Evolutionary conservation across 352 stramenopile genomes (phyloP), one percentile per base, ranked within the genome.

Genomic region (Pythium coloratum): DNA sequence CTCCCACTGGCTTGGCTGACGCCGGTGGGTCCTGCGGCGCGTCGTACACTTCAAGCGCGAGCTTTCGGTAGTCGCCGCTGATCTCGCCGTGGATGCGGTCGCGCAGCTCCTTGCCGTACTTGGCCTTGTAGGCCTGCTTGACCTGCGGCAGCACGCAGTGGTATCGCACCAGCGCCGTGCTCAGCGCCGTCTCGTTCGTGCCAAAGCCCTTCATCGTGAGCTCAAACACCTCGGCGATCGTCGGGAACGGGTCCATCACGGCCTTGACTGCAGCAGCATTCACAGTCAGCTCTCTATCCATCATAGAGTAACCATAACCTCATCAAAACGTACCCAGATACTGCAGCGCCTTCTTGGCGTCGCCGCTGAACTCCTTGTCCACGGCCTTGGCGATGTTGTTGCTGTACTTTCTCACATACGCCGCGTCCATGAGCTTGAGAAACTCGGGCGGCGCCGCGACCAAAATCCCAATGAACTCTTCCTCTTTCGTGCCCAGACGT

Each of bases 291-390:
- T 24, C 20, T 24, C 20, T 24, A 24, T 24, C 20, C 20, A 24
- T 24, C 20, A 24, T 24, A 24, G 20, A 24, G 20, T 24, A 24
- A 24, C 20, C 20, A 24, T 24, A 24, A 24, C 20, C 20, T 42
- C 36, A 42, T 24, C 36, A 9, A 12, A 3, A 42, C 36, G 36
- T 14, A 42, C 36, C 36, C 76, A 90, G 64, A 54, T 86, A 89
- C 54, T 80, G 80, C 32, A 94, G 81, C 64, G 70, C 80, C 38
- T 79, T 82, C 74, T 90, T 89, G 40, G 86, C 86, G 55, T 92
- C 80, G 6, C 86, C 86, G 40, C 84, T 89, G 53, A 94, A 94
- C 69, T 94, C 86, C 65, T 89, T 92, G 38, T 94, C 80, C 8
- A 94, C 69, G 3, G 86, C 86, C 59, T 90, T 88, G 28, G 73